These are phyloP conservation scores for Chlorella sp. DNA, from an alignment of 139 green algal species.

Conservation along the genomic window DNA sequence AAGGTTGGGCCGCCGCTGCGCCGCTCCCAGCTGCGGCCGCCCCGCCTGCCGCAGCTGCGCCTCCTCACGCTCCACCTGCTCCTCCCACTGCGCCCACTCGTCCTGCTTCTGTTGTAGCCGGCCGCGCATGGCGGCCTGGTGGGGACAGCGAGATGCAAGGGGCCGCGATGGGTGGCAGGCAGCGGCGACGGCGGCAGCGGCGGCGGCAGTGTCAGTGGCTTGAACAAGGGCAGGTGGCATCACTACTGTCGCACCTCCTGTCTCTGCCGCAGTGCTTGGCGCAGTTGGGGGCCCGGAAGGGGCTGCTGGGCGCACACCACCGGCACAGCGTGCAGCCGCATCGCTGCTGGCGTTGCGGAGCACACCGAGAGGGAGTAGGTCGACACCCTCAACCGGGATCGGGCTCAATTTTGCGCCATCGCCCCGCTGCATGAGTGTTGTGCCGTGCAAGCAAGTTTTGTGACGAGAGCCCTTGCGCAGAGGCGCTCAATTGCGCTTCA, in stretches of 20 bases:
- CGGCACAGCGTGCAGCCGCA: no score
- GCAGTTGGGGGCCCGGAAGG: background rate
- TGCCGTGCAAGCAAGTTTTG: no score
- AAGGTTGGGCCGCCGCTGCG: background rate
- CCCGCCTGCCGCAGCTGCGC: background rate
- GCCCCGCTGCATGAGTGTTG: no score
- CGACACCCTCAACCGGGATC: no score
- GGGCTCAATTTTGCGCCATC: no score
- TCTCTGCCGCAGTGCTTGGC: slow-evolving; percentile 6
- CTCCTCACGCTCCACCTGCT: slow-evolving; percentile 27
- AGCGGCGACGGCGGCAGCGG: background rate
- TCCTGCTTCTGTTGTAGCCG: background rate
- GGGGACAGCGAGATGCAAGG: background rate
- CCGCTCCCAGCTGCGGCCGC: background rate
- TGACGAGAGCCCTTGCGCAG: no score
- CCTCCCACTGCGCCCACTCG: slow-evolving; percentile 39
- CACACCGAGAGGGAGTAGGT: no score
- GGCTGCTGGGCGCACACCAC: no score
- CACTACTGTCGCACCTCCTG: background rate
- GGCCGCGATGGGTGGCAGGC: no score
- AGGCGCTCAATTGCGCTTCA: no score
- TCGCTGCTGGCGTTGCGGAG: no score
- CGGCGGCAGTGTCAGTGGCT: background rate
- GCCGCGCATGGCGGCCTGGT: background rate
- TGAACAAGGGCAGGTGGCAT: background rate